Base-by-base conservation (phyloP, 495 filamentous ascomycete species). In the Terfezia claveryi region DNA sequence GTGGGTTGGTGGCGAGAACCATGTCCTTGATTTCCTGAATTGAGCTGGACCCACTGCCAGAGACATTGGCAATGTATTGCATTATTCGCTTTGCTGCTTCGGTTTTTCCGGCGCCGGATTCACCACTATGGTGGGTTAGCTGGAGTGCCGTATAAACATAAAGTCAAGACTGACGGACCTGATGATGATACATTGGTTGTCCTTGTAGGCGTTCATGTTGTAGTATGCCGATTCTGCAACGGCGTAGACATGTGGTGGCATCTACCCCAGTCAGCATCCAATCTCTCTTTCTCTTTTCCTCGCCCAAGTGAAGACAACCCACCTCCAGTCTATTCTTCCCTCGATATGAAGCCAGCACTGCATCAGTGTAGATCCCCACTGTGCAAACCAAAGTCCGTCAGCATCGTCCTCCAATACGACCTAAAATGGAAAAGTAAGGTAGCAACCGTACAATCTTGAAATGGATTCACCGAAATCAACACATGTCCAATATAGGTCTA, bases 401-500 rank as follows among this genome's bases (percentile, higher is more conserved):
- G 61, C 36, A 36, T 51, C 37, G 41, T 51, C 32, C 11, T 16
- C 23, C 16, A 32, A 32, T 5, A 32, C 7, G 27, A 32, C 36
- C 52, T 16, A 50, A 7, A 23, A 6, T 12, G 17, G 1, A 9
- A 23, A 32, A 16, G 23, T 38, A 38, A 14, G 17, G 27, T 2
- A 20, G 23, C 36, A 38, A 14, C 76, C 78, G 69, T 70, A 83
- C 80, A 76, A 65, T 99, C 92, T 66, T 84, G 80, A 70, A 99
- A 99, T 49, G 92, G 92, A 70, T 99, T 99, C 69, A 99, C 92
- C 32, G 92, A 96, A 59, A 99, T 92, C 74, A 99, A 68, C 68
- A 99, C 92, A 85, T 96, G 89, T 69, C 92, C 92, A 65, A 99
- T 99, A 72, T 99, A 99, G 55, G 92, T 99, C 81, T 86, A 59